Percentiles rank a stretch among this genome's conserved stretches.
These are phyloP conservation scores for Scheffersomyces lignicola DNA, from an alignment of 1,139 yeast genomes.

Conservation along the genomic window DNA sequence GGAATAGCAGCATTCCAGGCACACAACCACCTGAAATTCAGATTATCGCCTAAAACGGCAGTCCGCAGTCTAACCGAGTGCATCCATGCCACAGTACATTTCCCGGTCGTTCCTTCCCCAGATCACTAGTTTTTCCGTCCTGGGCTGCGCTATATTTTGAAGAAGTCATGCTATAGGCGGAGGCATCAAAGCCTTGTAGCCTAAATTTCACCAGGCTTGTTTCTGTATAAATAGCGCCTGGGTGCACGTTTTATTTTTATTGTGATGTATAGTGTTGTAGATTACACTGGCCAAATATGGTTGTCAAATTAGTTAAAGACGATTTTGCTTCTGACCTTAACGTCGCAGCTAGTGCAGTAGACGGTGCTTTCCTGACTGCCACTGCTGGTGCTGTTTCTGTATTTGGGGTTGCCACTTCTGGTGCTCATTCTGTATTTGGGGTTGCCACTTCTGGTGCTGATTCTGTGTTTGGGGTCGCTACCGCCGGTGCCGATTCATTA, in stretches of 20 bases:
- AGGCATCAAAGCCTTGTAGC: not conserved
- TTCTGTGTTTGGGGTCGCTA: conserved; percentile 19
- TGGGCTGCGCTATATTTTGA: not conserved
- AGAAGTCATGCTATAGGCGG: not conserved
- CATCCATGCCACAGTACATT: no score
- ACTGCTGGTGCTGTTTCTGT: conserved; percentile 12
- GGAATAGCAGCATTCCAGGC: no score
- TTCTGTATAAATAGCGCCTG: no score
- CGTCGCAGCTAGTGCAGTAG: conserved; percentile 13
- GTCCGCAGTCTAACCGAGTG: no score
- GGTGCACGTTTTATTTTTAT: no score
- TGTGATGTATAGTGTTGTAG: no score
- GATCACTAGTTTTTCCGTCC: no score
- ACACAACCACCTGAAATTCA: no score
- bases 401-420: conserved; percentile 18
- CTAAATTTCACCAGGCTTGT: no score
- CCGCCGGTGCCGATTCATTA: conserved; percentile 13
- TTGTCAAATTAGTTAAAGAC: not conserved
- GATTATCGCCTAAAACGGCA: no score
- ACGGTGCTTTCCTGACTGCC: conserved; percentile 14
- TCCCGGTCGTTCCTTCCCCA: no score
- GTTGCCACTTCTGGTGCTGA: conserved; percentile 15
- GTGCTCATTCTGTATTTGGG: conserved; percentile 10
- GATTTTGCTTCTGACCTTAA: conserved; percentile 12
- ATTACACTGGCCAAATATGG: not conserved